These are phyloP conservation scores for Cephalotrichum gorgonifer DNA, from an alignment of 2,329 filamentous ascomycete genomes.

Conservation along the genomic window DNA sequence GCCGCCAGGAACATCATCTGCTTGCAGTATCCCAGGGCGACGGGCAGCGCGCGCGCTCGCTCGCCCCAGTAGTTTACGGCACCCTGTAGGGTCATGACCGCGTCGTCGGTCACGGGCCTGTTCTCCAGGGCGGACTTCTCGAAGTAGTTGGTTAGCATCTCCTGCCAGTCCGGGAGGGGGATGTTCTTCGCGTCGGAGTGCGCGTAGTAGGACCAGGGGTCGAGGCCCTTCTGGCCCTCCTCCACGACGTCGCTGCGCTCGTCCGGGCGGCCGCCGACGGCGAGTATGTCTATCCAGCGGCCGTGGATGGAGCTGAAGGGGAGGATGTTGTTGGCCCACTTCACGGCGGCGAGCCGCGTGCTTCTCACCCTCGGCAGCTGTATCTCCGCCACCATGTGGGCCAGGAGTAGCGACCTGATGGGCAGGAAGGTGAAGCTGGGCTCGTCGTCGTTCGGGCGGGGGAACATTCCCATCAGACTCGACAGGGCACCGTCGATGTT, in stretches of 20 bases:
- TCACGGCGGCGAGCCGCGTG: constrained; percentile 70
- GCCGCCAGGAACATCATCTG: constrained; percentile 41
- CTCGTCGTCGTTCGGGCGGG: constrained; percentile 11
- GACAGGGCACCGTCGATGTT: constrained; percentile 86
- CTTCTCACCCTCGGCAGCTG: constrained; percentile 50
- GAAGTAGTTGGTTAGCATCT: constrained; percentile 41
- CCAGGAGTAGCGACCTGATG: constrained; percentile 45
- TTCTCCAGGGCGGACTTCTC: constrained; percentile 8
- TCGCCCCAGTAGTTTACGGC: constrained; percentile 26
- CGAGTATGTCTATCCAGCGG: constrained; percentile 82
- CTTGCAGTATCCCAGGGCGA: constrained; percentile 60
- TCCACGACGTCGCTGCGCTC: constrained; percentile 78
- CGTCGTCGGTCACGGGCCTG: constrained; percentile 5
- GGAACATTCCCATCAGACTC: constrained; percentile 46
- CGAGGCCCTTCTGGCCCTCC: constrained; percentile 79
- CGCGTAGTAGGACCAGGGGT: constrained; percentile 46
- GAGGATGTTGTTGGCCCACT: constrained; percentile 84
- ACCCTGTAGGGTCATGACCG: constrained; percentile 20
- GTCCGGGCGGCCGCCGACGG: constrained; percentile 53
- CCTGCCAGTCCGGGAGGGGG: constrained; percentile 38
- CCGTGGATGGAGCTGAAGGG: constrained; percentile 68
- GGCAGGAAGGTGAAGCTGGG: background rate
- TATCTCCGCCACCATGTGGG: constrained; percentile 51
- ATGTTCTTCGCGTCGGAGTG: constrained; percentile 26
- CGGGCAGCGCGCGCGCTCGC: constrained; percentile 47